A percentile compares a stretch with the other conserved stretches of the same genome.
These are phyloP conservation scores for Citrus hindsii DNA, from an alignment of 345 rosid genomes.

Conservation along the genomic window DNA sequence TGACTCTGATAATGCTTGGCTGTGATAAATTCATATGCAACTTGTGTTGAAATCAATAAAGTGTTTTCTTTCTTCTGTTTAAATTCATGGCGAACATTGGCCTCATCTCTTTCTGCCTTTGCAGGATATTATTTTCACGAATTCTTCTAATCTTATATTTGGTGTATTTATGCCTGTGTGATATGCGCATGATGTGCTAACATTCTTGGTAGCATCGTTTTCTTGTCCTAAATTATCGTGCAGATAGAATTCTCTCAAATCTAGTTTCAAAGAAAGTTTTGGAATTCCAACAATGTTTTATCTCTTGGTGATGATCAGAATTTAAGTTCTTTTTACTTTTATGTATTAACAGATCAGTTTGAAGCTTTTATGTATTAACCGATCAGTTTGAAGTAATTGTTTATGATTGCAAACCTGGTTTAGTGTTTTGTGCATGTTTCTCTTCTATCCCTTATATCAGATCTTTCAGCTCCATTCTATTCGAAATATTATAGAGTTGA, in stretches of 20 bases:
- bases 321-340: neutral
- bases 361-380: neutral
- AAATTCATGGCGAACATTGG: neutral
- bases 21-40: neutral
- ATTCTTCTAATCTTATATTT: neutral
- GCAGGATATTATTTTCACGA: neutral
- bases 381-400: slow-evolving; percentile 3
- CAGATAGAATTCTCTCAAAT: slow-evolving; percentile 4
- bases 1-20: neutral
- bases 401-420: neutral
- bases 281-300: neutral
- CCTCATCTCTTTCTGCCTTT: neutral
- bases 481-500: neutral
- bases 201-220: slow-evolving; percentile 9
- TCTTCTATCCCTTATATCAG: neutral
- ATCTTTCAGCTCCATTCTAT: neutral
- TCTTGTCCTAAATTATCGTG: slow-evolving; percentile 2
- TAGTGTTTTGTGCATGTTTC: neutral
- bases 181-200: neutral
- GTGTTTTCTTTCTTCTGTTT: neutral
- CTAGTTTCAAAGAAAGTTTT: neutral
- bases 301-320: neutral
- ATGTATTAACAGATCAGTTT: neutral
- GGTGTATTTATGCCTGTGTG: neutral
- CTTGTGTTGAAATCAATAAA: neutral